Evolutionary conservation across 2,329 filamentous ascomycete genomes (phyloP).

Genomic region (Thelonectria discophora): DNA sequence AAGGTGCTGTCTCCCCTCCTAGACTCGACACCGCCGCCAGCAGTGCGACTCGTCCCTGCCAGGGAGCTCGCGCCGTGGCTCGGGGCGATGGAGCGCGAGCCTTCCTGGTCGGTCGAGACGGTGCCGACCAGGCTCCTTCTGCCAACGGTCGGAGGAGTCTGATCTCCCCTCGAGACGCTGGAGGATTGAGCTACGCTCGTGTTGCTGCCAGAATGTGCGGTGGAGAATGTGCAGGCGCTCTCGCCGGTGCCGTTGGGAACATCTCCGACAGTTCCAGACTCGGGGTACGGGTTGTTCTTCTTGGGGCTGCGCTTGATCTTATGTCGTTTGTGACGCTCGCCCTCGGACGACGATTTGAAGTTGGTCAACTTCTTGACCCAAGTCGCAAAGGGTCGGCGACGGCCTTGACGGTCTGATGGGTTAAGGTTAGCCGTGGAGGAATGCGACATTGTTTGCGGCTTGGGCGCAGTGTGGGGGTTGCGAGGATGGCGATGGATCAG

Average conservation of each 20-base stretch:
- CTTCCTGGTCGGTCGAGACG: conserved; percentile 83
- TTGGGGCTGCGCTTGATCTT: conserved; percentile 66
- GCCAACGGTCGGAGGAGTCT: conserved; percentile 66
- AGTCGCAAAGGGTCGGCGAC: conserved; percentile 86
- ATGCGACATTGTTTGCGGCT: conserved; percentile 15
- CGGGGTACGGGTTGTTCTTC: conserved; percentile 91
- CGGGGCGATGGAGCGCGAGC: conserved; percentile 77
- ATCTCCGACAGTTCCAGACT: conserved; percentile 70
- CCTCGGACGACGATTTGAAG: conserved; percentile 78
- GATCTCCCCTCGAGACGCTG: conserved; percentile 68
- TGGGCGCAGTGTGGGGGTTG: conserved; percentile 21
- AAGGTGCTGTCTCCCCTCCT: conserved; percentile 79
- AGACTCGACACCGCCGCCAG: conserved; percentile 71
- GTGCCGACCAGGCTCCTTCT: conserved; percentile 81
- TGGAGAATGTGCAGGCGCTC: conserved; percentile 65
- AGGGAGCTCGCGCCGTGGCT: conserved; percentile 75
- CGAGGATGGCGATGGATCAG: conserved; percentile 4
- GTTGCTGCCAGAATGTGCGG: conserved; percentile 62
- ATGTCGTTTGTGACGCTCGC: conserved; percentile 55
- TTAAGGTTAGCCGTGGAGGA: conserved; percentile 42
- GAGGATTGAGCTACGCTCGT: conserved; percentile 68
- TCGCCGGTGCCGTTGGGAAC: conserved; percentile 45
- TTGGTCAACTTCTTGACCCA: conserved; percentile 95
- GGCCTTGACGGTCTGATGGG: conserved; percentile 69
- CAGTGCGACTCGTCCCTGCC: conserved; percentile 78